Base-by-base conservation (phyloP, 2,329 filamentous ascomycete species). In the Calycina marina region DNA sequence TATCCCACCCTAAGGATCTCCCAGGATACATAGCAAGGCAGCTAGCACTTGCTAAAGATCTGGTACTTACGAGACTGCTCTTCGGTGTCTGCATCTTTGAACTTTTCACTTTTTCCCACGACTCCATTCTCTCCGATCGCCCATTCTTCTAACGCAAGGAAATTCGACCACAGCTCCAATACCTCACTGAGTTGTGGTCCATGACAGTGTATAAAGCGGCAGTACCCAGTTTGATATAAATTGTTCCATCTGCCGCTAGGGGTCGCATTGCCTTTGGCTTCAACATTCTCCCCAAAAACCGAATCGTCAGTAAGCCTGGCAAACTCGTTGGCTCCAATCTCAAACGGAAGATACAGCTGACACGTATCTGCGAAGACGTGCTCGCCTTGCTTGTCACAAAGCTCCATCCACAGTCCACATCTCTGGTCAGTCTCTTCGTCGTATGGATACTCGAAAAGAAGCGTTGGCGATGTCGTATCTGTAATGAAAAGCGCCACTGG, bases 31-130 rank as follows among this genome's bases (percentile, higher is more conserved):
- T n/a, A n/a, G n/a, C n/a, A n/a, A n/a, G n/a, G n/a, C n/a, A n/a
- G n/a, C n/a, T n/a, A n/a, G n/a, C n/a, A n/a, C n/a, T n/a, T n/a
- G n/a, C n/a, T n/a, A 22, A 22, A 22, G 6, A 22, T 22, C 18
- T 22, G 18, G n/a, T 22, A 22, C 18, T 22, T 22, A n/a, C n/a
- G 18, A 6, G 18, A 22, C 6, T 22, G 18, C 25, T 38, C 42
- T 35, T 40, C 34, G 6, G 43, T 50, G 39, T 53, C 47, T 6
- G 49, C 49, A 25, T 51, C 49, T 25, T 37, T 40, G 18, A 48
- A 52, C 26, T 49, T 51, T 6, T 49, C 42, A 42, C 52, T 49
- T 11, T 47, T 48, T 27, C 45, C 45, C n/a, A 31, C 12, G 4
- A 50, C 46, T 4, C 50, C 49, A 11, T 51, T 35, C 11, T 39